phyloP scores from a whole-genome alignment of 2,329 filamentous ascomycete species.

The Didymellaceae sp. region DNA sequence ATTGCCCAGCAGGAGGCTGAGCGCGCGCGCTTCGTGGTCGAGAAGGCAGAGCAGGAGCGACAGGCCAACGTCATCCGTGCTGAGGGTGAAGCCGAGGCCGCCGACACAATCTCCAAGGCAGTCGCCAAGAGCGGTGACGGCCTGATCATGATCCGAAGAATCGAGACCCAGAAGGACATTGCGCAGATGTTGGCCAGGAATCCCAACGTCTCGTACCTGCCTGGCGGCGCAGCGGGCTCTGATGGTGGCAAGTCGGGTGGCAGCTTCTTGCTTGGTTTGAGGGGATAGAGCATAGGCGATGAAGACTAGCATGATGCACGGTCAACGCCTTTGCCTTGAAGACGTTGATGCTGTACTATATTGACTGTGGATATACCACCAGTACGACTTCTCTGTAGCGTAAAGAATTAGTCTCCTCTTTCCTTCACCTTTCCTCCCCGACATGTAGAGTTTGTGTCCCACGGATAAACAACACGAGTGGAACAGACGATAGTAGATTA shows the following conservation, averaged over 20 bases:
- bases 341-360: conserved; percentile 42
- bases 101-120: conserved; percentile 92
- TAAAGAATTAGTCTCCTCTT: conserved; percentile 48
- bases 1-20: conserved; percentile 99
- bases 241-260: conserved; percentile 66
- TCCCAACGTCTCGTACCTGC: conserved; percentile 95
- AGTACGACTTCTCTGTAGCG: conserved; percentile 35
- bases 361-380: conserved; percentile 27
- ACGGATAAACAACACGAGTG: no score
- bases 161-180: conserved; percentile 96
- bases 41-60: conserved; percentile 97
- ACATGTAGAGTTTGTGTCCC: neutral
- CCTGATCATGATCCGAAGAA: conserved; percentile 92
- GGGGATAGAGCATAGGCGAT: conserved; percentile 46
- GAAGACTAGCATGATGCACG: conserved; percentile 29
- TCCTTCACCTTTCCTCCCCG: neutral
- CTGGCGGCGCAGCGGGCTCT: conserved; percentile 67
- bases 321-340: conserved; percentile 23
- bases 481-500: no score
- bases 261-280: conserved; percentile 71
- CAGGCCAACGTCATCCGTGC: conserved; percentile 98
- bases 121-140: conserved; percentile 94
- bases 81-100: conserved; percentile 96
- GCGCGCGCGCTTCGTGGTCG: conserved; percentile 95
- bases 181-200: conserved; percentile 87